A percentile compares a stretch with the other conserved stretches of the same genome.
These are phyloP conservation scores for Zopfochytrium polystomum DNA, from an alignment of 371 early-diverging fungal species.

Conservation along the genomic window DNA sequence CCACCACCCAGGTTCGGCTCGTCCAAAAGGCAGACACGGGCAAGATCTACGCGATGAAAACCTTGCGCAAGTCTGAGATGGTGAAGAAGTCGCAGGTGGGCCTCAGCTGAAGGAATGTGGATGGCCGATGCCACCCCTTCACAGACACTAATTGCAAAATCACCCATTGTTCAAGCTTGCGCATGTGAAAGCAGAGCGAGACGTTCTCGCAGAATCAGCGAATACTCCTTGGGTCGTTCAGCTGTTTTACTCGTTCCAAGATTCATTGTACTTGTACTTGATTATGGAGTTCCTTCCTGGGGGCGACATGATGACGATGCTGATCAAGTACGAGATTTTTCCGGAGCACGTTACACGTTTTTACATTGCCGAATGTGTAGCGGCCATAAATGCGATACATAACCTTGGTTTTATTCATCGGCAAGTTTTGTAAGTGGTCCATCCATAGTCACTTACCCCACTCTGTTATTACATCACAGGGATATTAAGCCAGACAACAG, in stretches of 20 bases:
- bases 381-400: constrained; percentile 95
- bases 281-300: constrained; percentile 98
- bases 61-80: constrained; percentile 93
- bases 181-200: constrained; percentile 96
- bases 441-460: background rate
- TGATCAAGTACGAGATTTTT: constrained; percentile 94
- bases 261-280: constrained; percentile 87
- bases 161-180: constrained; percentile 73
- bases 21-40: constrained; percentile 95
- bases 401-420: constrained; percentile 95
- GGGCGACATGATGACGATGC: constrained; percentile 90
- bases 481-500: constrained; percentile 47
- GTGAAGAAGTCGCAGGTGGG: constrained; percentile 90
- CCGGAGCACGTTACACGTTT: constrained; percentile 95
- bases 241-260: constrained; percentile 95
- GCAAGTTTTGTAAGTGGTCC: constrained; percentile 38
- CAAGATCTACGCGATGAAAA: constrained; percentile 98
- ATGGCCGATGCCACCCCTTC: background rate
- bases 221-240: constrained; percentile 97
- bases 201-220: constrained; percentile 88
- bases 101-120: background rate
- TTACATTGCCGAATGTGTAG: constrained; percentile 95
- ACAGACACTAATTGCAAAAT: background rate
- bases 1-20: constrained; percentile 67
- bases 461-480: constrained; percentile 71